Conservation (phyloP, 2,329 filamentous ascomycete species). For the Fonsecaea erecta region DNA sequence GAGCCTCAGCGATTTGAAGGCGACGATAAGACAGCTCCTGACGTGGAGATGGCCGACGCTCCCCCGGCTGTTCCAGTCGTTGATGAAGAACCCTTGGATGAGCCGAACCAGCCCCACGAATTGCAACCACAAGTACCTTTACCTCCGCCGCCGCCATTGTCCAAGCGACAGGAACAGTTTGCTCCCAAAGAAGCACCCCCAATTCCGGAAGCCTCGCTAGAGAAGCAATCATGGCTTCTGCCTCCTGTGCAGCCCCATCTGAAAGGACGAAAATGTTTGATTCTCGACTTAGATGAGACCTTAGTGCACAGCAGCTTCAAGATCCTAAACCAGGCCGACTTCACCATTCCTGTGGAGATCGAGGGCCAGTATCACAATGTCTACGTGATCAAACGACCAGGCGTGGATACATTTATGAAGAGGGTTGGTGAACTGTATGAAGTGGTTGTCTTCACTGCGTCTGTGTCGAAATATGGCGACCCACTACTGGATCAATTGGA, state of each 20-base stretch:
- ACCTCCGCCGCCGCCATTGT: constrained; percentile 61
- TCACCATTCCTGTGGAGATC: constrained; percentile 98
- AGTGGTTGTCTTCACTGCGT: constrained; percentile 97
- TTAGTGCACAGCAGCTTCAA: constrained; percentile 99
- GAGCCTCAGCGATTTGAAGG: constrained; percentile 14
- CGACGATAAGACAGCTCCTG: constrained; percentile 35
- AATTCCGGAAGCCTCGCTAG: constrained; percentile 47
- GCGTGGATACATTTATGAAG: constrained; percentile 99
- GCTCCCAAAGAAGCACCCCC: constrained; percentile 48
- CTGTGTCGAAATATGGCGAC: constrained; percentile 98
- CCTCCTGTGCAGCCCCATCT: constrained; percentile 81
- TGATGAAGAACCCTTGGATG: constrained; percentile 55
- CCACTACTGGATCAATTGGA: constrained; percentile 94
- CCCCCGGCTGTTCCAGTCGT: constrained; percentile 55
- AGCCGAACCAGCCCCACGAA: constrained; percentile 48
- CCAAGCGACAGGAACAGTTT: constrained; percentile 49
- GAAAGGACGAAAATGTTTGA: constrained; percentile 88
- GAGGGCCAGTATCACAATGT: constrained; percentile 99
- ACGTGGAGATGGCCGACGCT: constrained; percentile 69
- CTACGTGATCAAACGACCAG: constrained; percentile 98
- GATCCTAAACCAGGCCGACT: constrained; percentile 97
- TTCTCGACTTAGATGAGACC: constrained; percentile 94
- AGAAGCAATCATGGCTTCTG: constrained; percentile 71
- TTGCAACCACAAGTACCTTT: constrained; percentile 55
- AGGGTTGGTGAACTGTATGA: constrained; percentile 96